Evolutionary conservation across 2,329 filamentous ascomycete genomes (phyloP).

Genomic region (Fusarium praegraminearum): DNA sequence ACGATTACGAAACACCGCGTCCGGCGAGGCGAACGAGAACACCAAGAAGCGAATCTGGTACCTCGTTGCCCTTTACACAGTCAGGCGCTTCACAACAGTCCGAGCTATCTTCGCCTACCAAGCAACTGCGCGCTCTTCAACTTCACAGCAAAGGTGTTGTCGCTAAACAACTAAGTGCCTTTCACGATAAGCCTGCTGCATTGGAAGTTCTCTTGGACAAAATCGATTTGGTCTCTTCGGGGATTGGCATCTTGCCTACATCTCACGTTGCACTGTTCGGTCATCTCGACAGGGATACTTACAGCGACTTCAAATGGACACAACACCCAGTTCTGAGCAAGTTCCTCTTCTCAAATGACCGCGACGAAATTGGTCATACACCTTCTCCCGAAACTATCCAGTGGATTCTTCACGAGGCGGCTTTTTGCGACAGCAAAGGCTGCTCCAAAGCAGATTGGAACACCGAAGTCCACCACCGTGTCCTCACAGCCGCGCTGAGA

Average conservation of each 20-base stretch:
- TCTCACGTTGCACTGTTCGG: not conserved
- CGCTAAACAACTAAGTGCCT: not conserved
- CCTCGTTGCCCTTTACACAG: conserved; percentile 3
- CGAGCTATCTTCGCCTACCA: not conserved
- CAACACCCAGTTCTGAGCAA: not conserved
- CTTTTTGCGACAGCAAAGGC: conserved; percentile 4
- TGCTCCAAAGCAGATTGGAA: conserved; percentile 22
- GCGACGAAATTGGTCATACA: conserved; percentile 4
- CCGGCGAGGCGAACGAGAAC: not conserved
- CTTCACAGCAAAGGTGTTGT: not conserved
- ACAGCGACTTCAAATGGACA: conserved; percentile 25
- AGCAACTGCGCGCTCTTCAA: not conserved
- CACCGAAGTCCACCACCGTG: conserved; percentile 18
- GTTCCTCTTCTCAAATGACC: conserved; percentile 9
- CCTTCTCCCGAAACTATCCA: conserved; percentile 5
- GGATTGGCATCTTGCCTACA: not conserved
- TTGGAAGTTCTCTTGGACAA: not conserved
- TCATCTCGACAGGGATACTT: not conserved
- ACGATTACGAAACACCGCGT: conserved; percentile 12
- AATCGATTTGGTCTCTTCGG: not conserved
- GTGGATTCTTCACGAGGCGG: conserved; percentile 19
- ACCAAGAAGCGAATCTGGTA: conserved; percentile 20
- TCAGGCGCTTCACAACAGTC: not conserved
- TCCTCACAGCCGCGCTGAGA: conserved; percentile 22
- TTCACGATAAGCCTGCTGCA: not conserved